phyloP scores from a whole-genome alignment of 352 stramenopile species.

The Globisporangium apiculatum region DNA sequence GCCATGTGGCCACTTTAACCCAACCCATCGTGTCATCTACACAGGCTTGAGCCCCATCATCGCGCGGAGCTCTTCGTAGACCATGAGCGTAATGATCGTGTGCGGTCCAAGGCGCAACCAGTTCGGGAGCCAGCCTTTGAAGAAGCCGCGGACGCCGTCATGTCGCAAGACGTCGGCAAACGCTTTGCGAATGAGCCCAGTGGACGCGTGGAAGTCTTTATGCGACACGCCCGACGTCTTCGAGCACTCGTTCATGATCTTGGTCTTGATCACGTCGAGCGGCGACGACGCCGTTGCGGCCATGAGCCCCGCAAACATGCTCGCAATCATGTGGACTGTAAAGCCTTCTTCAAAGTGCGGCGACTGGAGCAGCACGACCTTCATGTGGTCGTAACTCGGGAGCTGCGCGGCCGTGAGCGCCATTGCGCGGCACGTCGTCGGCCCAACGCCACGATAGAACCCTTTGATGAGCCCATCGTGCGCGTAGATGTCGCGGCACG shows the following conservation, averaged over 20 bases:
- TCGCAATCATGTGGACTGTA: slow-evolving; percentile 53
- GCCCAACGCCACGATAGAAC: slow-evolving; percentile 64
- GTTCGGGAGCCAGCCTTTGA: slow-evolving; percentile 74
- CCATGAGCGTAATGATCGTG: slow-evolving; percentile 75
- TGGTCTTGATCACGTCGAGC: slow-evolving; percentile 80
- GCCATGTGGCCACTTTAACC: too few species aligned
- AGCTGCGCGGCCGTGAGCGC: slow-evolving; percentile 69
- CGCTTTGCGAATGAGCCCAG: slow-evolving; percentile 36
- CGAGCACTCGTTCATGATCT: slow-evolving; percentile 74
- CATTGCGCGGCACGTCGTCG: slow-evolving; percentile 66
- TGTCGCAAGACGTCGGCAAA: slow-evolving; percentile 45
- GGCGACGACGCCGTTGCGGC: slow-evolving; percentile 62
- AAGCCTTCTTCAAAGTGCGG: slow-evolving; percentile 48
- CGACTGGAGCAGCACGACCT: slow-evolving; percentile 49
- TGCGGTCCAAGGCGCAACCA: slow-evolving; percentile 67
- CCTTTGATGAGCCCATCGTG: slow-evolving; percentile 51
- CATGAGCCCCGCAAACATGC: slow-evolving; percentile 69
- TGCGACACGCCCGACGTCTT: slow-evolving; percentile 27
- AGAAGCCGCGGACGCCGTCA: slow-evolving; percentile 59
- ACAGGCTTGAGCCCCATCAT: slow-evolving; percentile 46
- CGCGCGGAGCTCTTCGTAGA: slow-evolving; percentile 58
- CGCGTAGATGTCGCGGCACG: slow-evolving; percentile 53
- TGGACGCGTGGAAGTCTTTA: slow-evolving; percentile 23
- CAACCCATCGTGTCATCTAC: slow-evolving; percentile 10
- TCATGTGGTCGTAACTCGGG: slow-evolving; percentile 78